Base-by-base conservation (phyloP, 108 stramenopile species). In the Mayamaea pseudoterrestris region DNA sequence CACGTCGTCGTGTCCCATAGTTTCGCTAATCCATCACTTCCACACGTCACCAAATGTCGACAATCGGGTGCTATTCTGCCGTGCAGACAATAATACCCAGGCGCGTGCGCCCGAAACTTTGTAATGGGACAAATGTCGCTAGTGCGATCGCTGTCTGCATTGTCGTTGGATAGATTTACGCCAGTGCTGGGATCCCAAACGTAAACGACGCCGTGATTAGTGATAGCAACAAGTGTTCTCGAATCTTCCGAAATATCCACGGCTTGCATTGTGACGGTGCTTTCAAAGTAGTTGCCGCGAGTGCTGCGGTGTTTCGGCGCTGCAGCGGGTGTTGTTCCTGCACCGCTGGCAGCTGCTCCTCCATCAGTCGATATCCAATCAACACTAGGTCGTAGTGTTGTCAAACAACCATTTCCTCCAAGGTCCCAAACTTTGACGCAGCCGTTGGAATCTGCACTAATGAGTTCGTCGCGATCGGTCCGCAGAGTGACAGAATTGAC, bases 401-500 rank as follows among this genome's bases (percentile, higher is more conserved):
- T 68, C 44, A 93, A 66, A 50, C 77, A 81, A 36, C 63, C 69
- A 24, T 39, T 48, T 16, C 31, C 50, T 4, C 78, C 67, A 22
- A 93, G 56, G 55, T 93, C 90, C 81, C 83, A 93, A 28, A 93
- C 66, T 53, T 87, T 85, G 22, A 89, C 70, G 13, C 60, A 68
- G 16, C 95, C 95, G 53, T 86, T 80, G 47, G 86, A 78, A 72
- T 96, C 95, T 1, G 87, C 91, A 9, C 82, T 83, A 20, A 95
- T 75, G 6, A 96, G 83, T 61, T 97, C 90, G n/a, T 84, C 79
- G 50, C 93, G 86, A 60, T 92, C 90, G 13, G 82, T 85, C 41
- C 95, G 89, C 32, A 97, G 60, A 2, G 89, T 76, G 2, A 97
- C 98, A 5, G 91, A 87, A 45, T 90, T 94, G n/a, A 97, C 93